Evolutionary conservation across 83 land plant genomes (phyloP).

Genomic region (Diphasiastrum complanatum): DNA sequence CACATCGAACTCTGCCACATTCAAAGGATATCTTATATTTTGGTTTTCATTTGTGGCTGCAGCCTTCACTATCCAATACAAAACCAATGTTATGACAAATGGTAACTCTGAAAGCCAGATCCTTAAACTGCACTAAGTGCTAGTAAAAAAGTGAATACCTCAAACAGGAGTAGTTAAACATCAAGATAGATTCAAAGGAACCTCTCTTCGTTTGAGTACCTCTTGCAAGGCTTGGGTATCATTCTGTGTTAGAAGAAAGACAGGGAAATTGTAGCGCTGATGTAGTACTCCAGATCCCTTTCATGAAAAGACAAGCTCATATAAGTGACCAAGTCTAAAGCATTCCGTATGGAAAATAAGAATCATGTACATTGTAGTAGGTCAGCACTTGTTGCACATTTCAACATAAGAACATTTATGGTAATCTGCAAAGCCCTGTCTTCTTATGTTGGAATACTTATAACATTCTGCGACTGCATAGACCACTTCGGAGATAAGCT

Average conservation of each 20-base stretch:
- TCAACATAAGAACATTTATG: not conserved
- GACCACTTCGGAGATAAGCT: not conserved
- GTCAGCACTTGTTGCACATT: not conserved
- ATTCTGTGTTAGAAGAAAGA: conserved; percentile 61
- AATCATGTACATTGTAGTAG: not conserved
- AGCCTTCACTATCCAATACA: conserved; percentile 21
- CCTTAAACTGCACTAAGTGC: no score
- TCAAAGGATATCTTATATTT: conserved; percentile 30
- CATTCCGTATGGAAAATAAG: not conserved
- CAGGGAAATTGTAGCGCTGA: conserved; percentile 65
- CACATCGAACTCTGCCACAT: conserved; percentile 78
- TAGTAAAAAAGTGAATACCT: not conserved
- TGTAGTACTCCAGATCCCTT: conserved; percentile 77
- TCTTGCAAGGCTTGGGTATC: no score
- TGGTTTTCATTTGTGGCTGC: conserved; percentile 39
- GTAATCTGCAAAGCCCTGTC: not conserved
- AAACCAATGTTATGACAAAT: no score
- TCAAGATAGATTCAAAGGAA: not conserved
- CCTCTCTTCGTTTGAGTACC: no score
- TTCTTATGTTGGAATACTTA: not conserved
- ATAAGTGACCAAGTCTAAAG: not conserved
- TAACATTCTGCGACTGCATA: not conserved
- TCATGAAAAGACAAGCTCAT: not conserved
- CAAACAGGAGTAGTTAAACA: not conserved
- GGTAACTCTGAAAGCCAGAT: no score